Base-by-base conservation (phyloP, 306 rosid genomes). In the Inga leiocalycina region DNA sequence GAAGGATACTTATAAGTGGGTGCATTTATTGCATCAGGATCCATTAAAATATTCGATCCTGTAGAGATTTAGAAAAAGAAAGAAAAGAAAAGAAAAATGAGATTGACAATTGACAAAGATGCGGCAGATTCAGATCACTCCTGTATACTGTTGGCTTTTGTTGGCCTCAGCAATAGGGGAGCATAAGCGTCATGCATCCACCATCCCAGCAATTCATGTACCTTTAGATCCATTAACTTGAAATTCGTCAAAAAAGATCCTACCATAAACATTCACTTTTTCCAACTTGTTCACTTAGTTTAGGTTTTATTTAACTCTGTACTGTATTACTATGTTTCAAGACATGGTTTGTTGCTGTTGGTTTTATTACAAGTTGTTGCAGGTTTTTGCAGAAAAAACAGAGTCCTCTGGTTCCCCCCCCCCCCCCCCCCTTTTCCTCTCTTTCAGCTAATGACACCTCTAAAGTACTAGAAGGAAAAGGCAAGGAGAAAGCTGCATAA, bases 301-400 rank as follows among this genome's bases (percentile, higher is more conserved):
- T 49, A 32, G 11, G 62, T 56, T 68, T 72, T 49, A 10, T 82
- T 61, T 70, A 48, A 61, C 34, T 43, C 30, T 49, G 6, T 49
- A 30, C 20, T 61, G 45, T 10, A 37, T 5, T 49, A 30, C 16
- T 69, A 54, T 10, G 44, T 74, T 71, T 54, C 24, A 32, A 54
- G 51, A n/a, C 34, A 8, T 41, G 71, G 65, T 83, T 73, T 78
- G 30, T 76, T 70, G 79, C 72, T 46, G 39, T 57, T 83, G 79
- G 34, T 80, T 77, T 82, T 67, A 49, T 39, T 39, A 54, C 80
- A 57, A 39, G 64, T 46, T 56, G 37, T 64, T 77, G 91, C 97
- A 90, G 93, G 89, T 95, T 89, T 90, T 76, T 96, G 90, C 97
- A 90, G 93, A 94, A 91, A 84, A 90, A 91, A 87, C 98, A 94